Conservation (phyloP, 306 rosid genomes). For the Cucumis cinereus region DNA sequence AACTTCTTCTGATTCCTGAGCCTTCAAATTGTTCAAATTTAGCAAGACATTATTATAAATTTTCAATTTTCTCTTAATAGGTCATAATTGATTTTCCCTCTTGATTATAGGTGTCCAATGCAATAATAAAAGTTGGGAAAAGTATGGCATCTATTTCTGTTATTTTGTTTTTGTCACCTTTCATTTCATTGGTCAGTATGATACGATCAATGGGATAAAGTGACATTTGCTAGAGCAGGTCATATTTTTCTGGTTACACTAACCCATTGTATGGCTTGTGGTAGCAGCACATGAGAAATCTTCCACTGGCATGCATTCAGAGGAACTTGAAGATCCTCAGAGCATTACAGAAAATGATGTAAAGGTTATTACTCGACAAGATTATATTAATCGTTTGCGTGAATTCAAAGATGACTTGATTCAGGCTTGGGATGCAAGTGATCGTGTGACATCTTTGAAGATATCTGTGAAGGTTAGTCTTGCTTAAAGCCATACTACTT, state of each 20-base stretch:
- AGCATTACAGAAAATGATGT: slow-evolving; percentile 48
- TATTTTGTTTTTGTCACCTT: slow-evolving; percentile 5
- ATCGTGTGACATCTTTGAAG: slow-evolving; percentile 70
- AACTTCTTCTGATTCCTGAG: neutral
- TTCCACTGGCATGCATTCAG: slow-evolving; percentile 59
- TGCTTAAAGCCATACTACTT: neutral
- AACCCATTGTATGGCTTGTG: slow-evolving; percentile 9
- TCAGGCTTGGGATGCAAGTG: slow-evolving; percentile 67
- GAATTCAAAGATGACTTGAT: slow-evolving; percentile 81
- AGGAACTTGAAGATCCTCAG: slow-evolving; percentile 68
- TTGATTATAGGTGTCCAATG: slow-evolving; percentile 61
- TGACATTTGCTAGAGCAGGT: slow-evolving; percentile 3
- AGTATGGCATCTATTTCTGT: slow-evolving; percentile 35
- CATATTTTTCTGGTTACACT: slow-evolving; percentile 4
- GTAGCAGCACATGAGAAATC: slow-evolving; percentile 60
- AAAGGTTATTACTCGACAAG: slow-evolving; percentile 60
- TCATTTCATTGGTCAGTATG: slow-evolving; percentile 1
- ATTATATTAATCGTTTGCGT: slow-evolving; percentile 63
- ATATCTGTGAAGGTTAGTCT: slow-evolving; percentile 61
- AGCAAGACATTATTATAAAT: neutral
- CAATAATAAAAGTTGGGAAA: slow-evolving; percentile 62
- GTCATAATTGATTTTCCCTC: neutral
- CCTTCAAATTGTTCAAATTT: neutral
- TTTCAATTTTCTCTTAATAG: neutral
- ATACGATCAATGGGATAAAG: neutral